Evolutionary conservation across 2,329 filamentous ascomycete species (phyloP).

Genomic region (Fusarium dimerum): DNA sequence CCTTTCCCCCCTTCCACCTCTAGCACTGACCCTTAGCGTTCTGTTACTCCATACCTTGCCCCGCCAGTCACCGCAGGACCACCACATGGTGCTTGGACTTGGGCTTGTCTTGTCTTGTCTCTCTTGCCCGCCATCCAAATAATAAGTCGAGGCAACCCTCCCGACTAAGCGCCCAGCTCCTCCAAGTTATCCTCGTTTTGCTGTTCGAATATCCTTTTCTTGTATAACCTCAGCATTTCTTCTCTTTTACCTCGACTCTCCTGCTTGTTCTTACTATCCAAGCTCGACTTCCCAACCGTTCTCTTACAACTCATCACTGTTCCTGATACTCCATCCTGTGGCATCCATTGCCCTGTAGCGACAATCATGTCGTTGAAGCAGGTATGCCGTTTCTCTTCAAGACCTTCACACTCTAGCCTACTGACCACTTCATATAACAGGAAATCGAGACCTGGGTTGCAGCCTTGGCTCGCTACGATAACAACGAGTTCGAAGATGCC

Average conservation of each 20-base stretch:
- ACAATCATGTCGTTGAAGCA: slow-evolving; percentile 61
- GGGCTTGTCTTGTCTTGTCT: slow-evolving; percentile 8
- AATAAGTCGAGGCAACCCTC: slow-evolving; percentile 30
- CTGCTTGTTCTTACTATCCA: slow-evolving; percentile 7
- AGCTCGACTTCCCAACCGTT: not conserved
- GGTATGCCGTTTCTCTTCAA: slow-evolving; percentile 38
- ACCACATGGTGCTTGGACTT: slow-evolving; percentile 3
- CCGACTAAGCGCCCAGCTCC: slow-evolving; percentile 26
- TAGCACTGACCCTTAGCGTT: not conserved
- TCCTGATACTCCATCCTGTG: slow-evolving; percentile 12
- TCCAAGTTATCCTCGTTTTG: slow-evolving; percentile 6
- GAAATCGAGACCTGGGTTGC: slow-evolving; percentile 99
- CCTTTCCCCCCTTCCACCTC: not conserved
- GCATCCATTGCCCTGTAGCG: slow-evolving; percentile 24
- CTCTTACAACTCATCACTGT: slow-evolving; percentile 2
- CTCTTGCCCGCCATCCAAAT: slow-evolving; percentile 25
- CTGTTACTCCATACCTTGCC: slow-evolving; percentile 17
- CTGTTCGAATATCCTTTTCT: slow-evolving; percentile 13
- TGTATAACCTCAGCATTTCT: slow-evolving; percentile 16
- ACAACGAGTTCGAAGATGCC: slow-evolving; percentile 94
- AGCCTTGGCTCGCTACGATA: slow-evolving; percentile 89
- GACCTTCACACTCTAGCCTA: slow-evolving; percentile 10
- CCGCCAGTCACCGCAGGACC: slow-evolving; percentile 20
- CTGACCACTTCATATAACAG: slow-evolving; percentile 46
- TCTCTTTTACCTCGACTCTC: slow-evolving; percentile 17